Percentiles rank a stretch among this genome's conserved stretches.
Conservation (phyloP, 371 early-diverging fungal species). For the Mucor piriformis region DNA sequence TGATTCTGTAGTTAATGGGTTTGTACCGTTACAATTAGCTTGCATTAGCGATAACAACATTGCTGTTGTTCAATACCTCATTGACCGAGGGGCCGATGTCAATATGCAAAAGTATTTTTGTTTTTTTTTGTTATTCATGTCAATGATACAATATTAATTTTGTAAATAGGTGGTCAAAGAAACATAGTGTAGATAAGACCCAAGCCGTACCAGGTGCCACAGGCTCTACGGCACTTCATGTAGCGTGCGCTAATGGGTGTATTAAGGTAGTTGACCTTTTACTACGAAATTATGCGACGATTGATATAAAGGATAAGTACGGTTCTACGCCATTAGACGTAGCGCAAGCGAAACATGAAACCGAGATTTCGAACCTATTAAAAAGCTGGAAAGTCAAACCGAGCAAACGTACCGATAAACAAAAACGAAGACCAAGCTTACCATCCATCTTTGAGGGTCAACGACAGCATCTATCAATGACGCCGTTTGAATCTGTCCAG, state of each 20-base stretch:
- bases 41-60: conserved; percentile 58
- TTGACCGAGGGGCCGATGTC: conserved; percentile 69
- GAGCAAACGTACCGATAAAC: background rate
- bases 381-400: conserved; percentile 4
- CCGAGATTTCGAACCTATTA: conserved; percentile 53
- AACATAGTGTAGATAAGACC: conserved; percentile 27
- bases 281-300: conserved; percentile 60
- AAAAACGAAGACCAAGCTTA: conserved; percentile 24
- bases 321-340: conserved; percentile 62
- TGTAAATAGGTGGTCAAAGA: conserved; percentile 34
- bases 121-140: too few species aligned
- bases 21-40: conserved; percentile 65
- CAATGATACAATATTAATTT: too few species aligned
- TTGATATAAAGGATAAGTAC: conserved; percentile 67
- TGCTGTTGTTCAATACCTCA: conserved; percentile 60
- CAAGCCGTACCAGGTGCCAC: conserved; percentile 38
- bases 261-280: conserved; percentile 59
- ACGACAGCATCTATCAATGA: conserved; percentile 1
- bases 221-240: conserved; percentile 77
- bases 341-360: conserved; percentile 62
- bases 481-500: background rate
- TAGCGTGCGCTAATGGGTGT: conserved; percentile 75
- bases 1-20: conserved; percentile 63
- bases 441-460: conserved; percentile 24
- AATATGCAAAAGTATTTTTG: conserved; percentile 61